These are phyloP conservation scores for Basipetospora chlamydospora DNA, from an alignment of 2,329 filamentous ascomycete species.

Conservation along the genomic window DNA sequence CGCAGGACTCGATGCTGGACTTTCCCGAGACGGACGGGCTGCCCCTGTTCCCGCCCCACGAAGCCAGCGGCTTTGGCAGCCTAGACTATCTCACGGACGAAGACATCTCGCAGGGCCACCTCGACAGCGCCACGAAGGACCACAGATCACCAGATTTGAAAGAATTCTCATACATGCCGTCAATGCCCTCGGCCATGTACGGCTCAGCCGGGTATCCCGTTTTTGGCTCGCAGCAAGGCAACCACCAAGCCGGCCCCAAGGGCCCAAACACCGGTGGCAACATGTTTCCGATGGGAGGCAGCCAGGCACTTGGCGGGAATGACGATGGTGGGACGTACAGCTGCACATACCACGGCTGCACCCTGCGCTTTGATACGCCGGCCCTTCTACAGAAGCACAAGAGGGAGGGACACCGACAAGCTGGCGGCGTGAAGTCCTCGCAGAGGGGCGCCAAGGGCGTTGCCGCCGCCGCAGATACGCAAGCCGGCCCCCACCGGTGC, in stretches of 20 bases:
- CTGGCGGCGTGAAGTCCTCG: constrained; percentile 33
- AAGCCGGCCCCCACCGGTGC: constrained; percentile 86
- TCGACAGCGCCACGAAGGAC: not conserved
- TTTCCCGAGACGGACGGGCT: constrained; percentile 64
- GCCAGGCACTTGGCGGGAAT: not conserved
- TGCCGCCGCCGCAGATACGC: constrained; percentile 37
- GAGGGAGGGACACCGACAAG: constrained; percentile 76
- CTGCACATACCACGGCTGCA: constrained; percentile 88
- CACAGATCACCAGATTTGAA: not conserved
- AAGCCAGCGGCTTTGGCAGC: constrained; percentile 26
- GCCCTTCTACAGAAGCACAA: constrained; percentile 87
- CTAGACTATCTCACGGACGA: not conserved
- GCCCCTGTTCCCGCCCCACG: constrained; percentile 56
- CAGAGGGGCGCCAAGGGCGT: constrained; percentile 10
- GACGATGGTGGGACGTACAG: constrained; percentile 76
- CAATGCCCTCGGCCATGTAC: not conserved
- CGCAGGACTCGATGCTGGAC: constrained; percentile 80
- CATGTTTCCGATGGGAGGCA: not conserved
- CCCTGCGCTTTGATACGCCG: constrained; percentile 75
- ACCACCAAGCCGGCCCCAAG: not conserved
- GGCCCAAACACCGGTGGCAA: not conserved
- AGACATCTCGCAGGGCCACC: not conserved
- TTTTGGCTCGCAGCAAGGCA: not conserved
- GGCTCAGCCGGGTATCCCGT: not conserved
- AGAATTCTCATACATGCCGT: not conserved